A percentile compares a stretch with the other conserved stretches of the same genome.
phyloP scores from a whole-genome alignment of 495 filamentous ascomycete species.

The Daldinia loculata region DNA sequence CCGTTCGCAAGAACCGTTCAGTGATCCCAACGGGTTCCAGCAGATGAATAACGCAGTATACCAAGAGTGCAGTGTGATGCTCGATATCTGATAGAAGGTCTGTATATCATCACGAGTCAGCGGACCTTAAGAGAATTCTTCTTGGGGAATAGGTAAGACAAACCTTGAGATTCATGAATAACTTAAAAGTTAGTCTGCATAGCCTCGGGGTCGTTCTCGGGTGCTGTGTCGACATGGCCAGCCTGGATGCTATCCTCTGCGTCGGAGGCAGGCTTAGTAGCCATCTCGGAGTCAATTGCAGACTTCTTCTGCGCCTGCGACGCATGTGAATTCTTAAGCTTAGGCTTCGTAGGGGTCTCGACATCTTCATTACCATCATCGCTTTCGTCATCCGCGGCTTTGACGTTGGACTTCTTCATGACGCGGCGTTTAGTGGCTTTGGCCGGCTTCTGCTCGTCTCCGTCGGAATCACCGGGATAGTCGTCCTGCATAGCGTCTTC shows the following conservation, averaged over 20 bases:
- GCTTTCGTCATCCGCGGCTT: neutral
- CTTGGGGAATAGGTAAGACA: neutral
- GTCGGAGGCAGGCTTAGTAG: neutral
- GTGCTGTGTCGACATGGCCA: neutral
- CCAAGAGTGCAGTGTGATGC: neutral
- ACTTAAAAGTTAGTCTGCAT: neutral
- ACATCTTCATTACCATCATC: neutral
- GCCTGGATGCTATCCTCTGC: no score
- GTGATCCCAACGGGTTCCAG: neutral
- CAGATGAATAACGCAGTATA: neutral
- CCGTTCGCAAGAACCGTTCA: neutral
- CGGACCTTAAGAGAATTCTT: neutral
- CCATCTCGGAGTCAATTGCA: neutral
- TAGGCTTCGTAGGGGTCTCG: neutral
- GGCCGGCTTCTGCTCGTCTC: neutral
- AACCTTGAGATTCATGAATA: neutral
- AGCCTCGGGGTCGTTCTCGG: neutral
- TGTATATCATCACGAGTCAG: constrained; percentile 1
- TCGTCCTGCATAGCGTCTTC: neutral
- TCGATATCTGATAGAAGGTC: neutral
- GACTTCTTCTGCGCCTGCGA: neutral
- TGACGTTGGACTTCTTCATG: neutral
- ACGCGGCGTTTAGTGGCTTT: neutral
- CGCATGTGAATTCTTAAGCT: no score
- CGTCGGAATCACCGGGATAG: neutral